phyloP scores from a whole-genome alignment of 169 alveolate genomes.

The Babesia divergens region DNA sequence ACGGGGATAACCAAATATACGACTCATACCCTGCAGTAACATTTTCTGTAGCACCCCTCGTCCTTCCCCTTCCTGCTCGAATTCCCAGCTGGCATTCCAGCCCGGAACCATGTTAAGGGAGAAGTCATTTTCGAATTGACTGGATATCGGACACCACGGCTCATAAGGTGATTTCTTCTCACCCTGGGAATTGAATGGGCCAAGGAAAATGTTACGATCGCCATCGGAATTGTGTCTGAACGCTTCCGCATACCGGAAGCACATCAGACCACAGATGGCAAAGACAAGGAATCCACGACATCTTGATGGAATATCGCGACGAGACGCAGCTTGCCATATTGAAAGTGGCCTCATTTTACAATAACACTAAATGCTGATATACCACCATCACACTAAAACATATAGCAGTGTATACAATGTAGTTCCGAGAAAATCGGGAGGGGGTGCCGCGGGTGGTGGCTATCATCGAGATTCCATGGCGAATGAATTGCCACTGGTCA shows the following conservation, averaged over 20 bases:
- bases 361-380: not conserved
- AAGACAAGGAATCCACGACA: not conserved
- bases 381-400: not conserved
- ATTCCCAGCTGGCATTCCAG: not conserved
- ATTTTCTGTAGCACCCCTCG: not conserved
- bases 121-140: slow-evolving; percentile 11
- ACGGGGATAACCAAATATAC: not conserved
- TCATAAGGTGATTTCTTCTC: slow-evolving; percentile 19
- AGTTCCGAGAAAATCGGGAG: too few species aligned
- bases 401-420: too few species aligned
- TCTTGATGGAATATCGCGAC: not conserved
- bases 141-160: not conserved
- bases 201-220: slow-evolving; percentile 21
- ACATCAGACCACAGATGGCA: not conserved
- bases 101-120: slow-evolving; percentile 3
- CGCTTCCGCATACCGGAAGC: not conserved
- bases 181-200: slow-evolving; percentile 25
- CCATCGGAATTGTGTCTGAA: slow-evolving; percentile 14
- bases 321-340: not conserved
- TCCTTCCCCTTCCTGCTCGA: not conserved
- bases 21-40: not conserved
- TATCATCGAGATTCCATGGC: too few species aligned
- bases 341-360: not conserved
- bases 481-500: too few species aligned
- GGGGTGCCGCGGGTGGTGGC: too few species aligned